Evolutionary conservation across 805 yeast species (phyloP).

Genomic region (Priceomyces melissophilus): DNA sequence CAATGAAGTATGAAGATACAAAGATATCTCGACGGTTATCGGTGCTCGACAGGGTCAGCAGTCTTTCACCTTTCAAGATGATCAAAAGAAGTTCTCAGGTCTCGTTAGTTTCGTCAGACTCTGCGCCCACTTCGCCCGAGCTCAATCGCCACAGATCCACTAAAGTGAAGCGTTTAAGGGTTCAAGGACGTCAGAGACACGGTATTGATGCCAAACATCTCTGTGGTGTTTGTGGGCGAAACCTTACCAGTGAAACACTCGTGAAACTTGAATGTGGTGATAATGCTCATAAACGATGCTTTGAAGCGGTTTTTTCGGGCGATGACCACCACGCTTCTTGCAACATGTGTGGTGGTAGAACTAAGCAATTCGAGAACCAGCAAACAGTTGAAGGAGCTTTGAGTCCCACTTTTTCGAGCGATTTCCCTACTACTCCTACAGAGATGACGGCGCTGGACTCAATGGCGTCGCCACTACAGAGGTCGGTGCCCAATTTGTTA

Average conservation of each 20-base stretch:
- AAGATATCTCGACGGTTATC: background rate
- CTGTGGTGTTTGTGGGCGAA: too few species aligned
- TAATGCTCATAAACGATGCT: constrained; percentile 24
- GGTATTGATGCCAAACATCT: too few species aligned
- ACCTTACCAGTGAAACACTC: constrained; percentile 12
- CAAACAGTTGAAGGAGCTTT: constrained; percentile 9
- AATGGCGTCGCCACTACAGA: background rate
- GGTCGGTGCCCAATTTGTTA: background rate
- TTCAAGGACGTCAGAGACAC: too few species aligned
- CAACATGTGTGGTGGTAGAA: constrained; percentile 13
- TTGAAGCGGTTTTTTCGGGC: constrained; percentile 11
- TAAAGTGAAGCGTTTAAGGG: too few species aligned
- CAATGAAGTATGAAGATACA: too few species aligned
- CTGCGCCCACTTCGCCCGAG: too few species aligned
- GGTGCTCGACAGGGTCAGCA: background rate
- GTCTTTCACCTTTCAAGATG: constrained; percentile 1
- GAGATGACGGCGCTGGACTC: background rate
- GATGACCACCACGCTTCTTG: constrained; percentile 7
- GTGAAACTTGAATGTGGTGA: constrained; percentile 22
- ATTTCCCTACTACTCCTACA: background rate
- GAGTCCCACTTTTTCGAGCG: constrained; percentile 5
- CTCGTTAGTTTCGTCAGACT: too few species aligned
- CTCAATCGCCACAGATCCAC: too few species aligned
- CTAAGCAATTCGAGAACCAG: constrained; percentile 12
- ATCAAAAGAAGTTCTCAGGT: background rate